Evolutionary conservation across 306 rosid species (phyloP), one percentile per base, ranked within the genome.

Genomic region (Luffa aegyptiaca): DNA sequence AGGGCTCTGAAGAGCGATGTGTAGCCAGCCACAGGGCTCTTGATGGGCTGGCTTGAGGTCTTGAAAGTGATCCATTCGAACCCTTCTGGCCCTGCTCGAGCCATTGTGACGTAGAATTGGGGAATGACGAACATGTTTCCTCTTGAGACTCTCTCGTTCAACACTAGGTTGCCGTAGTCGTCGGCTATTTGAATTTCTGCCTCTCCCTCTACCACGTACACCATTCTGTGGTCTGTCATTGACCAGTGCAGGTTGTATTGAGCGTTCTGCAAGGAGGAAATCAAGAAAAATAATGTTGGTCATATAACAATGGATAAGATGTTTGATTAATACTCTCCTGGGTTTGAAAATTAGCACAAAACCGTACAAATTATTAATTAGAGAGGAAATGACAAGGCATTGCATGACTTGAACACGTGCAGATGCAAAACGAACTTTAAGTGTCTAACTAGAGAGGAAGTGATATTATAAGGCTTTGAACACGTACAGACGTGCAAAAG

Each of bases 21-120:
- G 81, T 82, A 82, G 41, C 84, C 84, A 8, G 42, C 84, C 26
- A 76, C 10, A 2, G 84, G 78, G 78, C 71, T 82, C 61, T 76
- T 82, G 78, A 76, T 65, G 4, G 84, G 80, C 71, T 82, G 78
- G 3, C 55, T 61, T 11, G 71, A 65, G 1, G 84, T 82, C 81
- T 66, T 76, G 71, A 82, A 76, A 3, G 78, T 39, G 9, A 82
- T 41, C 77, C 80, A 82, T 17, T 82, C 84, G 31, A 76, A 76
- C 77, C 84, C 84, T 26, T 76, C 31, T 49, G 12, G 46, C 0
- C 84, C 81, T 9, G 81, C 84, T 26, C 37, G 57, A 0, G 72
- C 57, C 31, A 53, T 4, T 0, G 65, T 37, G 3, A 71, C 61
- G 20, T 52, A 82, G 81, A 65, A 76, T 35, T 82, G 84, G 1